Base-by-base conservation (phyloP, 192 early-diverging fungal species). In the Podila verticillata region DNA sequence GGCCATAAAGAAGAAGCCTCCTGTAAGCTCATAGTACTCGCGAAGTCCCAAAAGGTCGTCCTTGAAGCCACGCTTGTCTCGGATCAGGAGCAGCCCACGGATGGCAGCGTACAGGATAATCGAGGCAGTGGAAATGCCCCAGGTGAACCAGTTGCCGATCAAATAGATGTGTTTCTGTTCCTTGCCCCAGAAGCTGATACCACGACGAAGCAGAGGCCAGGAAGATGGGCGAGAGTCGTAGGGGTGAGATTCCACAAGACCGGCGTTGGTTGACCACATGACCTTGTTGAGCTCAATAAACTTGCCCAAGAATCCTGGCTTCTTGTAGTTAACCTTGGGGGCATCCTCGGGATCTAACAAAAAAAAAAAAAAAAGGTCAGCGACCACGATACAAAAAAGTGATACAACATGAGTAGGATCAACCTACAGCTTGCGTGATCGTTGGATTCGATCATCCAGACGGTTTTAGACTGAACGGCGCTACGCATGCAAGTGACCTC, bases 401-500 rank as follows among this genome's bases (percentile, higher is more conserved):
- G 20, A 48, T 28, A 24, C 28, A 20, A 61, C 2, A 61, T n/a
- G 34, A 60, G 57, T 6, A 49, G 8, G n/a, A n/a, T 26, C 17
- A 2, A 79, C 83, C 73, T 85, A 87, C 87, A 74, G 5, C 51
- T 31, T 30, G 57, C 39, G 32, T 92, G 82, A 19, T 74, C 35
- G 65, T 85, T 95, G 28, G 83, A 84, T 35, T 97, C 96, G 64
- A 97, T 85, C 57, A 87, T 89, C 96, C 96, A 99, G 13, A 88
- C 65, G 22, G 93, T 94, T 74, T 90, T 88, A 54, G 87, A 75
- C 31, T 90, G 83, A 57, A 85, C 86, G 35, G 89, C 86, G 39
- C 91, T 91, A 73, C 95, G 95, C 84, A 97, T 97, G 61, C 98
- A 96, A 31, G 95, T 96, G 39, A 98, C 92, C 68, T 99, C 96